A percentile compares a stretch with the other conserved stretches of the same genome.
Evolutionary conservation across 148 eudicot genomes (phyloP).

Genomic region (Pharnaceum exiguum): DNA sequence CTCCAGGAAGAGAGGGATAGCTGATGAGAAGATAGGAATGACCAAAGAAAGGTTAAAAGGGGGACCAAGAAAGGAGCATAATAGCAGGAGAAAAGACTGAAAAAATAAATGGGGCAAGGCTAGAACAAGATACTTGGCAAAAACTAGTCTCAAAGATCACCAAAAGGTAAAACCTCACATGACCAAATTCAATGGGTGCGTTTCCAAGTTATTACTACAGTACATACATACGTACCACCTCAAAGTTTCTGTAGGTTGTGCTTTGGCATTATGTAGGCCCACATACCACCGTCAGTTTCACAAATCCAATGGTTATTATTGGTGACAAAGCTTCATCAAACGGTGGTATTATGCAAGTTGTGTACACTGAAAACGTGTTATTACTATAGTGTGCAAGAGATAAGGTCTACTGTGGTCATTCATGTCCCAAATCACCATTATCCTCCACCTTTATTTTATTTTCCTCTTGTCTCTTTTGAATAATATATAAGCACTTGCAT

Average conservation of each 20-base stretch:
- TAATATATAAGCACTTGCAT: no score
- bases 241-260: neutral
- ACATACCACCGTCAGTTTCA: neutral
- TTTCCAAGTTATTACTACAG: conserved; percentile 7
- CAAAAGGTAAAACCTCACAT: neutral
- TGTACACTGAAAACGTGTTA: neutral
- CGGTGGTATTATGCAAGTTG: neutral
- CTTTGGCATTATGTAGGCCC: conserved; percentile 12
- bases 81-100: neutral
- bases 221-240: neutral
- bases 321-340: conserved; percentile 3
- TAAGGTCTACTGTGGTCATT: neutral
- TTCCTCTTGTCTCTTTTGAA: neutral
- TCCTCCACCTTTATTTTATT: neutral
- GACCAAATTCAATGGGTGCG: conserved; percentile 1
- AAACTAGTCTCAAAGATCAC: conserved; percentile 5
- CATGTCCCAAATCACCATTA: neutral
- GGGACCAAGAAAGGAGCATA: conserved; percentile 19
- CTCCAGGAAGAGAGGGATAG: conserved; percentile 12
- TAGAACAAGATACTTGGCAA: conserved; percentile 26
- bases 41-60: conserved; percentile 17
- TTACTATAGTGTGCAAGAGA: neutral
- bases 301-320: neutral
- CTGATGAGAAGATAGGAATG: conserved; percentile 4
- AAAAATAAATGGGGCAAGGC: conserved; percentile 15